phyloP scores from a whole-genome alignment of 2,329 filamentous ascomycete genomes.

The Fonsecaea pugnacius region DNA sequence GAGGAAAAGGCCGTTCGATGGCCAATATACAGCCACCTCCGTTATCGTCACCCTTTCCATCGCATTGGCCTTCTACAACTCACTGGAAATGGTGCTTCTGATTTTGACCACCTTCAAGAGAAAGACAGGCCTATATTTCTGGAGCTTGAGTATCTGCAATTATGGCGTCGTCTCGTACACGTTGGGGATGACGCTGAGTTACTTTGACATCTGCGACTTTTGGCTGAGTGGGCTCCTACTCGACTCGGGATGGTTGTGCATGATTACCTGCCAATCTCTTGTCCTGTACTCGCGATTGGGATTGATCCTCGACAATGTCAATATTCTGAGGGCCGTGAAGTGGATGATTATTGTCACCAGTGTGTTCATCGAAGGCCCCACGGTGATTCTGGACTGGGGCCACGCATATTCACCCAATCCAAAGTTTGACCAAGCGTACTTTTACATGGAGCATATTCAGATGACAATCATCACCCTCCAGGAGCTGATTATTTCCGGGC shows the following conservation, averaged over 20 bases:
- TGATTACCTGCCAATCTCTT: constrained; percentile 55
- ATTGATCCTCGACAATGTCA: constrained; percentile 44
- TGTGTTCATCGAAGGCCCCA: constrained; percentile 50
- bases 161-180: constrained; percentile 52
- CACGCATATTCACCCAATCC: constrained; percentile 39
- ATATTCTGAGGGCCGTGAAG: constrained; percentile 48
- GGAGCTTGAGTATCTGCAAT: constrained; percentile 51
- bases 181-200: constrained; percentile 53
- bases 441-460: constrained; percentile 59
- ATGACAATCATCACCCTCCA: constrained; percentile 62
- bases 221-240: constrained; percentile 49
- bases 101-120: constrained; percentile 54
- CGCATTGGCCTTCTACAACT: constrained; percentile 54
- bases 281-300: constrained; percentile 57
- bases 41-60: constrained; percentile 16
- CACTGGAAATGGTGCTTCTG: constrained; percentile 54
- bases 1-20: constrained; percentile 13
- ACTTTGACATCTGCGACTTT: constrained; percentile 43
- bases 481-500: constrained; percentile 57
- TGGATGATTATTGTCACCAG: constrained; percentile 53
- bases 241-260: constrained; percentile 51
- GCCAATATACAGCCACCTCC: constrained; percentile 13
- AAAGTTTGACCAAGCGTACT: constrained; percentile 45
- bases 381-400: constrained; percentile 50
- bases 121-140: constrained; percentile 56